A percentile compares a stretch with the other conserved stretches of the same genome.
phyloP scores from a whole-genome alignment of 495 filamentous ascomycete genomes.

The Aspergillus cavernicola region DNA sequence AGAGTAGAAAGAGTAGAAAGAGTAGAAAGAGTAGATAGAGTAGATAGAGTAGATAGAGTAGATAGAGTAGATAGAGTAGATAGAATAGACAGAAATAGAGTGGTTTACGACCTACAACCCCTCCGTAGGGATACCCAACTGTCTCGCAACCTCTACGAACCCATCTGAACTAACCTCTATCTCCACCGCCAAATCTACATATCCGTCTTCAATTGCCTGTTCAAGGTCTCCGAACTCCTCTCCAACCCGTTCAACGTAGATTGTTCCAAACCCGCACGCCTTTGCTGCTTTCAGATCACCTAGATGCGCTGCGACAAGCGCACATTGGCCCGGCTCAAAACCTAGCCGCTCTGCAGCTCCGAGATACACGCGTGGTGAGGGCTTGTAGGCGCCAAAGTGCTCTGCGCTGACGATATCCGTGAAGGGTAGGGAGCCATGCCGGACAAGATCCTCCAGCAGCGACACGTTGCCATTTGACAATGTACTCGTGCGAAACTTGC shows the following conservation, averaged over 20 bases:
- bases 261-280: conserved; percentile 57
- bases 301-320: conserved; percentile 77
- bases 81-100: too few relatives aligned
- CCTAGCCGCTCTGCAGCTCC: conserved; percentile 61
- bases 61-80: too few relatives aligned
- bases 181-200: conserved; percentile 44
- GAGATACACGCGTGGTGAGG: conserved; percentile 60
- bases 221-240: conserved; percentile 62
- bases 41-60: too few relatives aligned
- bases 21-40: too few relatives aligned
- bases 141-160: conserved; percentile 33
- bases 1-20: too few relatives aligned
- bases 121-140: conserved; percentile 21
- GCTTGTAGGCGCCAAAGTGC: conserved; percentile 77
- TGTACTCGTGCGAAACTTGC: conserved; percentile 55
- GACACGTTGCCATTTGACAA: conserved; percentile 71
- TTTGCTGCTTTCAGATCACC: conserved; percentile 64
- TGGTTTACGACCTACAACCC: too few relatives aligned
- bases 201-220: conserved; percentile 50
- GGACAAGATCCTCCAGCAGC: conserved; percentile 61
- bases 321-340: conserved; percentile 57
- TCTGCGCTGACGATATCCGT: conserved; percentile 59
- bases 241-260: conserved; percentile 67
- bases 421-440: conserved; percentile 57
- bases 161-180: conserved; percentile 18